A percentile compares a stretch with the other conserved stretches of the same genome.
phyloP scores from a whole-genome alignment of 129 eudicot genomes.

The Pseudognaphalium luteoalbum region DNA sequence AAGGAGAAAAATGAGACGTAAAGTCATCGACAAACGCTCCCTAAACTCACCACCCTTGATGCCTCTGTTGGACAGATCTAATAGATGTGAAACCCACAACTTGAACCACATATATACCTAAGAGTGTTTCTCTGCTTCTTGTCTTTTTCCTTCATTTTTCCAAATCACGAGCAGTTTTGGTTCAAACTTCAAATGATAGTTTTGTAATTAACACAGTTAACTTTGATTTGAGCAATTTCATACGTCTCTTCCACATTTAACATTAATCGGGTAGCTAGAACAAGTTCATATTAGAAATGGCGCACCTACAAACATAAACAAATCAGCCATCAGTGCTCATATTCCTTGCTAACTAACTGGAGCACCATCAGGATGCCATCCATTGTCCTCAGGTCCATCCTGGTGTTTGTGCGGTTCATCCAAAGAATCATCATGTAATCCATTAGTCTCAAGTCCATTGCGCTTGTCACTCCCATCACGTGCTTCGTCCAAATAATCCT shows the following conservation, averaged over 20 bases:
- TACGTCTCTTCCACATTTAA: neutral
- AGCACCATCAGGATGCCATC: constrained; percentile 25
- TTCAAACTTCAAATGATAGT: neutral
- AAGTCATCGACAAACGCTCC: too few species aligned
- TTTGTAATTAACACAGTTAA: neutral
- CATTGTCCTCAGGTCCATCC: constrained; percentile 31
- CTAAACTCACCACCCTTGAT: too few species aligned
- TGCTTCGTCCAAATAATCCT: constrained; percentile 6
- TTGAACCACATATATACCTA: neutral
- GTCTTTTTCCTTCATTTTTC: too few species aligned
- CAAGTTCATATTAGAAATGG: neutral
- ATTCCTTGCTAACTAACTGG: neutral
- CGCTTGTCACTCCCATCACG: neutral
- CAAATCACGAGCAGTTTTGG: neutral
- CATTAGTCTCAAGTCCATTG: constrained; percentile 27
- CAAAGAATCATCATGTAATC: constrained; percentile 17
- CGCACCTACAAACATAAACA: constrained; percentile 27
- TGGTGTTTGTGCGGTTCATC: constrained; percentile 17
- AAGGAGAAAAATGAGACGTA: too few species aligned
- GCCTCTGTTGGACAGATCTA: too few species aligned
- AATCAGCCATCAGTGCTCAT: constrained; percentile 20
- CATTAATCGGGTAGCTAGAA: neutral
- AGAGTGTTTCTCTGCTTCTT: too few species aligned
- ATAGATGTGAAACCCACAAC: too few species aligned
- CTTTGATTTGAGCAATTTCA: neutral